Evolutionary conservation across 371 early-diverging fungal species (phyloP), one percentile per base, ranked within the genome.

Genomic region (Globomyces sp.): DNA sequence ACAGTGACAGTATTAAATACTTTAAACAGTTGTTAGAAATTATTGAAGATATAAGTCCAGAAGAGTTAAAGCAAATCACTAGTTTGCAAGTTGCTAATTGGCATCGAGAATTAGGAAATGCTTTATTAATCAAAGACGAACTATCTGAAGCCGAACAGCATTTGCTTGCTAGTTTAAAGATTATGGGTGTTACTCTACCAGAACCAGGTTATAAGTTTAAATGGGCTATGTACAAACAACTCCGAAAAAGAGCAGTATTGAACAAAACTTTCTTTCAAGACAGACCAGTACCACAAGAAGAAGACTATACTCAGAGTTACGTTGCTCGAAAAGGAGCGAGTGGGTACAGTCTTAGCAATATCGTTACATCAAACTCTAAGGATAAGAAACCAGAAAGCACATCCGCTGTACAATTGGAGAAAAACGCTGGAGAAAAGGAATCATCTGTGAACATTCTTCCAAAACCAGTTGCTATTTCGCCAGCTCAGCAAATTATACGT

Each of bases 31-130:
- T 83, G 10, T 62, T 80, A 5, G 66, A 74, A 11, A 53, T 63
- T 51, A 45, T 51, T 0, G 42, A 48, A 47, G 63, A 62, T 11
- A 6, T 39, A 5, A 37, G 39, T 37, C 57, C 66, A 11, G 65
- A 41, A 4, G 44, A 65, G 60, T 48, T 59, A 36, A 65, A 70
- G 50, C 39, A 47, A 2, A 60, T 65, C 4, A 41, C 49, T 42
- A 59, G 58, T 10, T 45, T 57, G 36, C 66, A 49, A 50, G 4
- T 70, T 41, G 66, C 83, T 0, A 61, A 46, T 10, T 82, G 80
- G 79, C 63, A 83, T 61, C 66, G 77, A 48, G 81, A 82, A 64
- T 71, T 83, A 10, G 83, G 80, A 13, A 77, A 82, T 24, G 71
- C 77, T 13, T 73, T 71, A 52, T 71, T 77, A 55, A 2, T 53